Evolutionary conservation across 2,329 filamentous ascomycete species (phyloP).

Genomic region (Aureobasidium sp.): DNA sequence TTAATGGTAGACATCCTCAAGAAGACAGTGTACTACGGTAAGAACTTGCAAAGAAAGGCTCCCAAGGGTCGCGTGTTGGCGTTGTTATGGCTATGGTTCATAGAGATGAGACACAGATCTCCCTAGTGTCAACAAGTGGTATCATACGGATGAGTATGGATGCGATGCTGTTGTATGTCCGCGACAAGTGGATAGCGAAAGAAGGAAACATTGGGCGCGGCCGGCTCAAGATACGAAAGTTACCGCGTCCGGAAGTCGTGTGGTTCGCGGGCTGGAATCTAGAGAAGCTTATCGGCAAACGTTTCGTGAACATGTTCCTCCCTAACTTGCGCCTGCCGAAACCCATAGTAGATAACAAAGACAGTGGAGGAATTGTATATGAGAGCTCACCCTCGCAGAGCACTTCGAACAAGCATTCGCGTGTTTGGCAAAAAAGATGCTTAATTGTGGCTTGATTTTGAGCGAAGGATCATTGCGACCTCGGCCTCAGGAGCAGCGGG

Average conservation of each 20-base stretch:
- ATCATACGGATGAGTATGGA: not conserved
- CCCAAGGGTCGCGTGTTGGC: not conserved
- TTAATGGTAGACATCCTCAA: not conserved
- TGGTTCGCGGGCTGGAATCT: conserved; percentile 5
- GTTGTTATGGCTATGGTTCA: not conserved
- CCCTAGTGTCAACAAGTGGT: not conserved
- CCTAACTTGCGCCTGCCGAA: not conserved
- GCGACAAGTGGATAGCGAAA: not conserved
- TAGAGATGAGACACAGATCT: not conserved
- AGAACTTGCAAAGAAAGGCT: not conserved
- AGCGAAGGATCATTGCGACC: conserved; percentile 14
- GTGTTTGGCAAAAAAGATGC: not conserved
- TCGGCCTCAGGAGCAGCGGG: conserved; percentile 7
- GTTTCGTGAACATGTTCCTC: not conserved
- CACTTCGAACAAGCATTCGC: not conserved
- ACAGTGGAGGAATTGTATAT: no score
- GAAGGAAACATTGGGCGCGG: conserved; percentile 2
- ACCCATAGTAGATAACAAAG: not conserved
- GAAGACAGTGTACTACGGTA: not conserved
- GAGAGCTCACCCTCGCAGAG: no score
- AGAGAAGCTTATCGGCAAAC: conserved; percentile 3
- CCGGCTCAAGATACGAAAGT: not conserved
- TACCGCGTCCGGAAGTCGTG: not conserved
- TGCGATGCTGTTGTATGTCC: not conserved
- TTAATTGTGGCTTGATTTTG: conserved; percentile 14